Percentiles rank a stretch among this genome's conserved stretches.
phyloP scores from a whole-genome alignment of 495 filamentous ascomycete genomes.

The Penicillium argentinense region DNA sequence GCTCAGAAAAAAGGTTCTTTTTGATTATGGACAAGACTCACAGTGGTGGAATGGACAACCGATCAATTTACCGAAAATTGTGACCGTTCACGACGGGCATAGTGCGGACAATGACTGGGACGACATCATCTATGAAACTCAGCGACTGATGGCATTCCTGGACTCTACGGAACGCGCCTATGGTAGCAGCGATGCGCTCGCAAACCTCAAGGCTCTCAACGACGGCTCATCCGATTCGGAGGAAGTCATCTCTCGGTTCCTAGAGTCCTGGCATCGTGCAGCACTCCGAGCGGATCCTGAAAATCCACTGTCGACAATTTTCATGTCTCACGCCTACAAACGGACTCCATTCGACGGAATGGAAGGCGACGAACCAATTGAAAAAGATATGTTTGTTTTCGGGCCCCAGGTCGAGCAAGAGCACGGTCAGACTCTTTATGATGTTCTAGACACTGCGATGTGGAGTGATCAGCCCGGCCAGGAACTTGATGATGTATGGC shows the following conservation, averaged over 20 bases:
- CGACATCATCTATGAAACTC: constrained; percentile 52
- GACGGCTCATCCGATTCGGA: constrained; percentile 32
- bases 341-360: constrained; percentile 26
- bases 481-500: constrained; percentile 54
- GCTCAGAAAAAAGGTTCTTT: constrained; percentile 44
- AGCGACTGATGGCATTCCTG: constrained; percentile 85
- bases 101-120: constrained; percentile 39
- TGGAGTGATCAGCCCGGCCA: constrained; percentile 55
- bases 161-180: constrained; percentile 78
- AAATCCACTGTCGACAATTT: constrained; percentile 37
- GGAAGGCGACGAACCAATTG: constrained; percentile 28
- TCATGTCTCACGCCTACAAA: constrained; percentile 42
- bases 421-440: constrained; percentile 63
- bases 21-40: constrained; percentile 64
- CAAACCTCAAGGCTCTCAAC: constrained; percentile 42
- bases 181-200: constrained; percentile 66
- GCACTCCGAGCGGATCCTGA: constrained; percentile 40
- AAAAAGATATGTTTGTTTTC: constrained; percentile 43
- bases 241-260: constrained; percentile 32
- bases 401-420: constrained; percentile 39
- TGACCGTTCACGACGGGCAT: constrained; percentile 48
- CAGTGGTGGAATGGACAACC: constrained; percentile 85
- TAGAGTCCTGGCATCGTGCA: constrained; percentile 45
- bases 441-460: constrained; percentile 66
- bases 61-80: constrained; percentile 58